Percentiles rank a stretch among this genome's conserved stretches.
phyloP scores from a whole-genome alignment of 2,329 filamentous ascomycete genomes.

The Clonostachys byssicola region DNA sequence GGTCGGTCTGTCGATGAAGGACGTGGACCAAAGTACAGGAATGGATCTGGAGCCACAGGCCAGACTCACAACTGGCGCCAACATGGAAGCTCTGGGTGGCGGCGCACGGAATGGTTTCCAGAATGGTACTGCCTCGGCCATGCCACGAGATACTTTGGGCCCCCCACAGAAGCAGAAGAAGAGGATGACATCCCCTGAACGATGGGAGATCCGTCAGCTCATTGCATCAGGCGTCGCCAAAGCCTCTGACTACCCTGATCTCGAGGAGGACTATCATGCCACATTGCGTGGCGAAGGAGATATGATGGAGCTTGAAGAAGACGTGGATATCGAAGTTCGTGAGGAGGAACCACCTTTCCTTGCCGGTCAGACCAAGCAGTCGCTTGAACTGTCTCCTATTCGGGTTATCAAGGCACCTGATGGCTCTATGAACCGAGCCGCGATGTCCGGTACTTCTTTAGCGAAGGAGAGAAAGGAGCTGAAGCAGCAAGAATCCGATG shows the following conservation, averaged over 20 bases:
- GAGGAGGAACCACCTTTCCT: conserved; percentile 97
- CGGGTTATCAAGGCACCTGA: conserved; percentile 96
- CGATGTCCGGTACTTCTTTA: conserved; percentile 85
- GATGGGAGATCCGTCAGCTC: conserved; percentile 96
- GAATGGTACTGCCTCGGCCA: conserved; percentile 16
- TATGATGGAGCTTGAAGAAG: conserved; percentile 85
- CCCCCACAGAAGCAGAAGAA: conserved; percentile 66
- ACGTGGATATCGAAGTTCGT: conserved; percentile 93
- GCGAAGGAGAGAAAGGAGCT: conserved; percentile 89
- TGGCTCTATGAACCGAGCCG: conserved; percentile 94
- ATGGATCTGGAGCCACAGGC: conserved; percentile 76
- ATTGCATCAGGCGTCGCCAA: conserved; percentile 94
- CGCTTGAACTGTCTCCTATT: conserved; percentile 90
- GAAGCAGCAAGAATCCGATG: conserved; percentile 82
- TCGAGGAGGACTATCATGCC: conserved; percentile 90
- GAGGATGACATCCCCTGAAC: conserved; percentile 90
- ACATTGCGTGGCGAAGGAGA: conserved; percentile 81
- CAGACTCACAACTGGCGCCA: conserved; percentile 82
- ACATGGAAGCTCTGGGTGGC: conserved; percentile 76
- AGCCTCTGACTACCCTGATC: conserved; percentile 87
- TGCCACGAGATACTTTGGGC: conserved; percentile 32
- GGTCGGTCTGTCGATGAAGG: conserved; percentile 93
- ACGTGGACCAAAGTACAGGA: conserved; percentile 87
- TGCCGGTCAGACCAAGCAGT: conserved; percentile 93
- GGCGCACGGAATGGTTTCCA: conserved; percentile 50